These are phyloP conservation scores for Austroboletus eburneus DNA, from an alignment of 768 basidiomycete species.

Conservation along the genomic window DNA sequence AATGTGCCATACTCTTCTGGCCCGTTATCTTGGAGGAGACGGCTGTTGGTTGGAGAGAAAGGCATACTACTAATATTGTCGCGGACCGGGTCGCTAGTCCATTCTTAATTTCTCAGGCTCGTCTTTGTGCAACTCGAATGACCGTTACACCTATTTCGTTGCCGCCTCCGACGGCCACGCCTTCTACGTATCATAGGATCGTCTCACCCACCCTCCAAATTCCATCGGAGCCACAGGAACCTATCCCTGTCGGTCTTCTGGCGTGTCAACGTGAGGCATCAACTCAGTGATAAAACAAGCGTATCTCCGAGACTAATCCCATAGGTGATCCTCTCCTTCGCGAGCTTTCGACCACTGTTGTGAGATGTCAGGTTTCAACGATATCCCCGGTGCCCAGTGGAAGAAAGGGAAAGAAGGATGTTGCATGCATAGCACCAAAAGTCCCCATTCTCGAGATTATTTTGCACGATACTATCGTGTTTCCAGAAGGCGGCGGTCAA, in stretches of 20 bases:
- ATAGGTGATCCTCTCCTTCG: constrained; percentile 68
- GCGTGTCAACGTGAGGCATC: constrained; percentile 66
- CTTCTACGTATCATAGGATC: constrained; percentile 61
- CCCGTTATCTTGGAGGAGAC: neutral
- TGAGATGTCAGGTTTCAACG: constrained; percentile 46
- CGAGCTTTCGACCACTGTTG: constrained; percentile 53
- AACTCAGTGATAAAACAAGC: constrained; percentile 1
- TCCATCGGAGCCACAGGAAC: constrained; percentile 43
- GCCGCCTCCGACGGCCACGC: constrained; percentile 38
- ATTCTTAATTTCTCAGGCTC: no score
- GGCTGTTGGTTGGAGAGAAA: neutral
- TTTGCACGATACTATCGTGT: constrained; percentile 73
- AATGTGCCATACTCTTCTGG: constrained; percentile 5
- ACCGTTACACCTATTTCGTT: constrained; percentile 40
- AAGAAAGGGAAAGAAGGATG: constrained; percentile 55
- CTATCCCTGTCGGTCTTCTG: constrained; percentile 72
- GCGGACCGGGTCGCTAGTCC: no score
- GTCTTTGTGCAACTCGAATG: no score
- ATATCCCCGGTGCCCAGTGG: constrained; percentile 35
- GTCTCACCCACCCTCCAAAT: constrained; percentile 53
- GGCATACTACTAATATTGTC: no score
- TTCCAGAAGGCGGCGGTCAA: constrained; percentile 83
- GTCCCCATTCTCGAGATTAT: constrained; percentile 59
- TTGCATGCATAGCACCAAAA: constrained; percentile 40
- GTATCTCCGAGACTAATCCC: constrained; percentile 5